A percentile compares a stretch with the other conserved stretches of the same genome.
Conservation (phyloP, 2,329 filamentous ascomycete species). For the Aspergillus floridensis region DNA sequence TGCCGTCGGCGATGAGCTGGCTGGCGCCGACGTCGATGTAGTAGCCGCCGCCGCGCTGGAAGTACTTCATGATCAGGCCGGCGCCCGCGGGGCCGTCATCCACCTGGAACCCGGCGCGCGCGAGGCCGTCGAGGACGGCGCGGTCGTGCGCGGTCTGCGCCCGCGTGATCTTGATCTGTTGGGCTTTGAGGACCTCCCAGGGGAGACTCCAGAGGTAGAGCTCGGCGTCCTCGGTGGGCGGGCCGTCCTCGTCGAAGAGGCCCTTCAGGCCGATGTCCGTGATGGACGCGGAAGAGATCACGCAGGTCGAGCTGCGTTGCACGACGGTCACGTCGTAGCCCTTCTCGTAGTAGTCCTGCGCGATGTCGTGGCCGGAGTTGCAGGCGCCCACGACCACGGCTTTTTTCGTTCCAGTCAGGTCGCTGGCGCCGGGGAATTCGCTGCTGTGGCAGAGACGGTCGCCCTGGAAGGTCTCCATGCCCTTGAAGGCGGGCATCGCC, state of each 20-base stretch:
- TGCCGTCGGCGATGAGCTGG: conserved; percentile 61
- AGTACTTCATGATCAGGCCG: conserved; percentile 62
- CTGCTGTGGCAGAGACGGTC: conserved; percentile 61
- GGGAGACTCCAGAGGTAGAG: conserved; percentile 59
- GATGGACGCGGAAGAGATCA: conserved; percentile 57
- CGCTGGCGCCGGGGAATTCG: conserved; percentile 54
- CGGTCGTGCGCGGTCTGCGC: conserved; percentile 36
- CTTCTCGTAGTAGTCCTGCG: conserved; percentile 65
- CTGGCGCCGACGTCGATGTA: conserved; percentile 68
- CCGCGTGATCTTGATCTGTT: conserved; percentile 50
- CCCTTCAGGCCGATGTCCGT: conserved; percentile 54
- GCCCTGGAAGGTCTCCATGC: conserved; percentile 57
- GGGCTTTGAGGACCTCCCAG: conserved; percentile 57
- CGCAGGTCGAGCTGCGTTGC: conserved; percentile 64
- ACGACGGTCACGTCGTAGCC: conserved; percentile 68
- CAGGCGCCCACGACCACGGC: conserved; percentile 66
- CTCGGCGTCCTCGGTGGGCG: conserved; percentile 66
- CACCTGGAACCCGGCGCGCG: conserved; percentile 59
- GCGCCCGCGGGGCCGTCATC: conserved; percentile 57
- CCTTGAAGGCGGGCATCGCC: conserved; percentile 50
- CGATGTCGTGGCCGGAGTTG: conserved; percentile 68
- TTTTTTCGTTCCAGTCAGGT: conserved; percentile 52
- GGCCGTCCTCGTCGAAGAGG: conserved; percentile 49
- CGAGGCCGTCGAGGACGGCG: conserved; percentile 46
- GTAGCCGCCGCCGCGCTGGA: conserved; percentile 66